Conservation (phyloP, 2,329 filamentous ascomycete genomes). For the Botrytis hyacinthi region DNA sequence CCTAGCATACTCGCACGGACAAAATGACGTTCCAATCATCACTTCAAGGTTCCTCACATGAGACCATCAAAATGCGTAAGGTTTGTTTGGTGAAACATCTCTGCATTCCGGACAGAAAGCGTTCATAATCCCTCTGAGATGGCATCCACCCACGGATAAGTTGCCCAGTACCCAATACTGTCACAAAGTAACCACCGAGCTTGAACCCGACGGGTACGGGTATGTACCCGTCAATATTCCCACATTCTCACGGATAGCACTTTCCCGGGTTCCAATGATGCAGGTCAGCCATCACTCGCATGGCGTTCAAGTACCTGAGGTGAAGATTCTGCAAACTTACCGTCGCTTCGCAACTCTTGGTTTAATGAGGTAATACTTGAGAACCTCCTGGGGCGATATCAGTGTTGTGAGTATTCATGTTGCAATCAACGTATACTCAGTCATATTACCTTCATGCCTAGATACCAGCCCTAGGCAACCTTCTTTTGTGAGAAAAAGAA, state of each 20-base stretch:
- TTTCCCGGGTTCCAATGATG: neutral
- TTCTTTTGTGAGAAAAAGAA: neutral
- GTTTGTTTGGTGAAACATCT: neutral
- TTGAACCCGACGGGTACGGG: neutral
- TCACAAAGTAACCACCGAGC: neutral
- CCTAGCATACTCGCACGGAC: neutral
- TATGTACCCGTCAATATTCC: neutral
- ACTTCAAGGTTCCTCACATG: neutral
- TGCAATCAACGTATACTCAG: neutral
- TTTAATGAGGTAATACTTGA: neutral
- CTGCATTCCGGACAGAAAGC: neutral
- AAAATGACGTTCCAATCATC: neutral
- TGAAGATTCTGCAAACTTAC: too few species aligned
- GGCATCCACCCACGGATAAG: too few species aligned
- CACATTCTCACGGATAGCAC: neutral
- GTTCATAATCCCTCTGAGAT: neutral
- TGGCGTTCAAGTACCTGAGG: neutral
- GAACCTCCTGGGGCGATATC: neutral
- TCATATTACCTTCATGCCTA: neutral
- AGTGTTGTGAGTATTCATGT: neutral
- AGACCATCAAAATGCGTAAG: neutral
- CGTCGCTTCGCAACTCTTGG: neutral
- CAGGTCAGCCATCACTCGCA: neutral
- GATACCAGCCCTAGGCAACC: neutral
- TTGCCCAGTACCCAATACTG: too few species aligned